A percentile compares a stretch with the other conserved stretches of the same genome.
Evolutionary conservation across 2,329 filamentous ascomycete species (phyloP).

Genomic region (Dactylellina parvicollis): DNA sequence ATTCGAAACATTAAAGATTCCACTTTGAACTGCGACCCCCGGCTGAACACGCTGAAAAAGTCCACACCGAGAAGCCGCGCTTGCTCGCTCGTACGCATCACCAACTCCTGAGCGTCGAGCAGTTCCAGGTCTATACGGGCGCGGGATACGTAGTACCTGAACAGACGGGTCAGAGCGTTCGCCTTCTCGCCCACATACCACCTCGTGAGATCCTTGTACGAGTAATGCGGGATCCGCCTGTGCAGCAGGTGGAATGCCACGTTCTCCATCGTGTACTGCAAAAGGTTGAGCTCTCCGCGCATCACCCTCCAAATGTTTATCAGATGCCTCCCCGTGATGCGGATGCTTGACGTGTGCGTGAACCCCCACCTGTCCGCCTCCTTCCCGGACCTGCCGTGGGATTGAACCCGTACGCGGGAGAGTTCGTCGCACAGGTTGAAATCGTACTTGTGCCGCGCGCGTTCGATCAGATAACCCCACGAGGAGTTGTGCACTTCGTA

Average conservation of each 20-base stretch:
- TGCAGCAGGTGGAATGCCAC: conserved; percentile 91
- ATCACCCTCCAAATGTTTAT: conserved; percentile 98
- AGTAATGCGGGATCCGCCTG: conserved; percentile 81
- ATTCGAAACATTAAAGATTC: conserved; percentile 99
- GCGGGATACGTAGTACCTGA: conserved; percentile 80
- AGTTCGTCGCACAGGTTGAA: conserved; percentile 91
- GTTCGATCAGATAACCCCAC: conserved; percentile 95
- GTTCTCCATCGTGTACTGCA: conserved; percentile 97
- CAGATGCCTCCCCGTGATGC: conserved; percentile 91
- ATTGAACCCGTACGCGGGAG: conserved; percentile 84
- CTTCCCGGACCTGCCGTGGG: conserved; percentile 83
- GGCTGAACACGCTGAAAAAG: conserved; percentile 94
- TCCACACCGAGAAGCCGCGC: conserved; percentile 91
- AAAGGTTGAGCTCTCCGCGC: conserved; percentile 86
- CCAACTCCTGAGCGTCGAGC: conserved; percentile 86
- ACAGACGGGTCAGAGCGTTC: conserved; percentile 75
- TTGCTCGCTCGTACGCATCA: conserved; percentile 90
- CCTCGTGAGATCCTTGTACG: conserved; percentile 77
- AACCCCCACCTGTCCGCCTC: conserved; percentile 92
- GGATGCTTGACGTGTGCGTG: conserved; percentile 89
- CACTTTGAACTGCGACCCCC: conserved; percentile 97
- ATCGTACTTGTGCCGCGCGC: conserved; percentile 81
- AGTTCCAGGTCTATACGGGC: conserved; percentile 89
- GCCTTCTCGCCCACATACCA: conserved; percentile 80
- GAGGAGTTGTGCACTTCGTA: conserved; percentile 94